Evolutionary conservation across 192 early-diverging fungal genomes (phyloP), one percentile per base, ranked within the genome.

Genomic region (Gaertneriomyces semiglobifer): DNA sequence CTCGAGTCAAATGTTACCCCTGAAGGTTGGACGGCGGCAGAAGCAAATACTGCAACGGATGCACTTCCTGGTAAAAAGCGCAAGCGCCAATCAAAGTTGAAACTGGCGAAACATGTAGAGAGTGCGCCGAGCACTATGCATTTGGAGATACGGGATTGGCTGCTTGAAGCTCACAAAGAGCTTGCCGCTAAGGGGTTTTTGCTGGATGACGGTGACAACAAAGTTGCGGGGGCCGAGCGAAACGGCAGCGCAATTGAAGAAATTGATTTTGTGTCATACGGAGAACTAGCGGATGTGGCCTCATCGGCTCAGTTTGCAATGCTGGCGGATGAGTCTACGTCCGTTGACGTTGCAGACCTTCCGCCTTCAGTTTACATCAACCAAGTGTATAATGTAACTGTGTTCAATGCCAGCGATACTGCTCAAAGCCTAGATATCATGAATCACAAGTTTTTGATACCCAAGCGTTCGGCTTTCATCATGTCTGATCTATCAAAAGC

Each of bases 401-500:
- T 70, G 16, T 38, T 12, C n/a, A 70, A 70, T 57, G 12, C 42
- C 8, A 44, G 52, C 14, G 20, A 8, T 41, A 43, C 12, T 8
- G 20, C 10, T 39, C 6, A 60, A 4, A 60, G 12, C 6, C 16
- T 72, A 16, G n/a, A 6, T n/a, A 9, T 66, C 20, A 43, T 52
- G 4, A 63, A 48, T 44, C 63, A 65, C 53, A 38, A 40, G 44
- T 77, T 63, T 55, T 11, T 73, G 4, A 51, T 76, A 7, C 77
- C 77, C 4, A 52, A 62, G 6, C 12, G 64, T 6, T 60, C 66
- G 4, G 18, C 45, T 19, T 76, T 76, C 61, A 2, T 65, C 6
- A 55, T 73, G 52, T 76, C 69, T 5, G 77, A 79, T 47, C 56
- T 79, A 11, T 25, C 44, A 10, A 47, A 43, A 25, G 40, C 50